Base-by-base conservation (phyloP, 2,329 filamentous ascomycete genomes). In the Juglanconis juglandina region DNA sequence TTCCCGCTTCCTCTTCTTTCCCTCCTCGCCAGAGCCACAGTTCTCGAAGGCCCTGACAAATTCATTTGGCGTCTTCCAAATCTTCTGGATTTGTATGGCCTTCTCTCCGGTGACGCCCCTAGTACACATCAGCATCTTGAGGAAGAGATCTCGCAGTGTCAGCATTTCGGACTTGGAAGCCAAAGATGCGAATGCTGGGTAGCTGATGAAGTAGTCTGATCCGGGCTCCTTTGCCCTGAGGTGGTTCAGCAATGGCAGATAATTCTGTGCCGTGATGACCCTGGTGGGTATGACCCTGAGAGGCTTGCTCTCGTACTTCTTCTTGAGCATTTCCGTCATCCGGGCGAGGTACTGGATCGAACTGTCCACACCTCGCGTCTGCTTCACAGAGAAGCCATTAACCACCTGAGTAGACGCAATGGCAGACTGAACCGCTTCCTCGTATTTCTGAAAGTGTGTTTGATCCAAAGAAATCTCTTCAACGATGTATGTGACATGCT, bases 111-210 rank as follows among this genome's bases (percentile, higher is more conserved):
- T 90, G 11, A 95, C 79, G 1, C 89, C 89, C 58, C 83, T 83
- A 1, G 84, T 91, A 64, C 88, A 91, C 90, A 95, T 92, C 52
- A 95, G 80, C 90, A 95, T 94, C 73, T 93, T 93, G 33, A 95
- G 76, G 66, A 85, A 94, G 0, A 93, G 73, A 67, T 95, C 91
- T 58, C 89, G 80, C 9, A 94, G 76, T 0, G 89, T 90, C 66
- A 92, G 83, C 61, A 83, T 83, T 56, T 90, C 88, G 0, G 88
- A 91, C 72, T 95, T 95, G 8, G 87, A 90, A 1, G 86, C 86
- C 49, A 94, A 75, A 1, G 86, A 86, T 0, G 87, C 85, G 70
- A 94, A 93, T 0, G 87, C 87, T 0, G 81, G 76, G 66, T 92
- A 92, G 10, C 82, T 90, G 61, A 92, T 82, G 67, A 87, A 81